Conservation (phyloP, 2,329 filamentous ascomycete genomes). For the Aspergillus cejpii region DNA sequence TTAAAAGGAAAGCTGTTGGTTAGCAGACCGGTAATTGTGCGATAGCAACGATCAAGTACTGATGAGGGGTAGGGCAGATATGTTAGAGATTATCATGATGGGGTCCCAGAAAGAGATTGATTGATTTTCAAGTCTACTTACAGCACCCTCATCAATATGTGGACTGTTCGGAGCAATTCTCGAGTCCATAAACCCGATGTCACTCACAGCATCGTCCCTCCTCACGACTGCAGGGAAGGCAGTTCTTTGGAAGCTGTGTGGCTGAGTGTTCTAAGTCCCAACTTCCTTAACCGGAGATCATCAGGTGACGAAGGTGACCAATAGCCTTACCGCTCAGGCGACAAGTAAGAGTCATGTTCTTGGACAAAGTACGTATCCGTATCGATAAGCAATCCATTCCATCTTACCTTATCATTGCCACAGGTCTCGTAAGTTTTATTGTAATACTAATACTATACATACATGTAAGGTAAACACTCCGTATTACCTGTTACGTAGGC, state of each 20-base stretch:
- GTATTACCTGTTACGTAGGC: neutral
- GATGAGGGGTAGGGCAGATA: neutral
- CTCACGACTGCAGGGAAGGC: neutral
- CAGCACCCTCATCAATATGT: neutral
- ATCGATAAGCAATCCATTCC: constrained; percentile 15
- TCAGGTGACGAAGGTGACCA: constrained; percentile 15
- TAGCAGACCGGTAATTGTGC: constrained; percentile 4
- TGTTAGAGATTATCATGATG: neutral
- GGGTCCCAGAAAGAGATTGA: neutral
- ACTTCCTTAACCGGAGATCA: constrained; percentile 1
- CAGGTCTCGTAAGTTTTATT: neutral
- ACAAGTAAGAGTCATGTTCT: neutral
- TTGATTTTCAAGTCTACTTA: neutral
- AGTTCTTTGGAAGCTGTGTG: neutral
- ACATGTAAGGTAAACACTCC: no score
- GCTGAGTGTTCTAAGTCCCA: neutral
- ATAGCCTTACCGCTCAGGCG: neutral
- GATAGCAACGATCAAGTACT: neutral
- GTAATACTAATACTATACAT: neutral
- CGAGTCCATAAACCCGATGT: neutral
- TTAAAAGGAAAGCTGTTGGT: constrained; percentile 10
- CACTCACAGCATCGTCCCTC: neutral
- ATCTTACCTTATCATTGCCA: constrained; percentile 2
- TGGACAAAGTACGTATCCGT: constrained; percentile 4
- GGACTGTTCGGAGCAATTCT: neutral